phyloP scores from a whole-genome alignment of 208 protist genomes.

The Tetramitus jugosus region DNA sequence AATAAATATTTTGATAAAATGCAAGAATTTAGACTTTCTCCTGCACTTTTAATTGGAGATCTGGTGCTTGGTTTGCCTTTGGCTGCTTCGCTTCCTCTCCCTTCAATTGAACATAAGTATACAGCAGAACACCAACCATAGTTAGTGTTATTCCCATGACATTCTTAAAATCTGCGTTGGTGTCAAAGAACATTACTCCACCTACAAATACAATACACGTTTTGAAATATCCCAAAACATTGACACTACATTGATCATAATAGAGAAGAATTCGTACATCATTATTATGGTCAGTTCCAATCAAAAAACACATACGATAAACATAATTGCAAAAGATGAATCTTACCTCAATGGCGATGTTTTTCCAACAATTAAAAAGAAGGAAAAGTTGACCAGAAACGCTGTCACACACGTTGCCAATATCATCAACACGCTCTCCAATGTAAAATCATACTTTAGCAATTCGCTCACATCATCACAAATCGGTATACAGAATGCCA shows the following conservation, averaged over 20 bases:
- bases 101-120: constrained; percentile 2
- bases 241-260: too few relatives aligned
- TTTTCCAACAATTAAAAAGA: constrained; percentile 65
- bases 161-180: not conserved
- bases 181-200: constrained; percentile 48
- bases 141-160: not conserved
- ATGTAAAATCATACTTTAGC: constrained; percentile 32
- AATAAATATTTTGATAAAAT: too few relatives aligned
- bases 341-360: constrained; percentile 49
- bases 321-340: not conserved
- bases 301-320: not conserved
- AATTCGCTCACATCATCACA: constrained; percentile 52
- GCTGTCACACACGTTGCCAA: constrained; percentile 60
- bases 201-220: constrained; percentile 58
- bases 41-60: too few relatives aligned
- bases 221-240: constrained; percentile 68
- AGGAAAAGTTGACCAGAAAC: constrained; percentile 75
- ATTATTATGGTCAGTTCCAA: too few relatives aligned
- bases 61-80: too few relatives aligned
- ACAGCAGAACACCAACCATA: not conserved
- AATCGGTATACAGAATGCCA: constrained; percentile 51
- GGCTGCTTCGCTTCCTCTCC: too few relatives aligned
- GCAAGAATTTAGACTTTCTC: too few relatives aligned
- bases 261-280: too few relatives aligned
- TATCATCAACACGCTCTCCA: not conserved